Conservation (phyloP, 2,329 filamentous ascomycete genomes). For the Colletotrichum abscissum region DNA sequence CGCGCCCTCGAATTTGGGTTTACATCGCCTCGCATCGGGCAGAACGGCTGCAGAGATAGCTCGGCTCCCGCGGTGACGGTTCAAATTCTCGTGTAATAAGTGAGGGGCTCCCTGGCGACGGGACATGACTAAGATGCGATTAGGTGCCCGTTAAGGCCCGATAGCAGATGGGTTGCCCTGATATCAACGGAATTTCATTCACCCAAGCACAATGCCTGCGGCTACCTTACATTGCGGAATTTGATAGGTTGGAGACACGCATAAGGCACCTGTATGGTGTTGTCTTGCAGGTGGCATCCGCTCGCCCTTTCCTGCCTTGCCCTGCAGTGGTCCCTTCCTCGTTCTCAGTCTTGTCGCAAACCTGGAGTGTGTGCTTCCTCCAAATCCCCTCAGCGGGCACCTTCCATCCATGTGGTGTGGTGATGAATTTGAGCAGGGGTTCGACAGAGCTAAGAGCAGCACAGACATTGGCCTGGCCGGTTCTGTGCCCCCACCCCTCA, state of each 20-base stretch:
- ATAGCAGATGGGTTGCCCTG: neutral
- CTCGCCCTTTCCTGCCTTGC: neutral
- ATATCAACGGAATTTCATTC: neutral
- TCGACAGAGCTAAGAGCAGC: neutral
- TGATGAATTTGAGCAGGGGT: constrained; percentile 9
- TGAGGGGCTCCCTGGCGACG: neutral
- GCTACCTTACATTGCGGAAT: too few species aligned
- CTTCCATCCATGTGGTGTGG: neutral
- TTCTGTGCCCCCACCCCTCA: neutral
- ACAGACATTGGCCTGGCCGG: neutral
- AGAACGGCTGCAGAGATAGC: neutral
- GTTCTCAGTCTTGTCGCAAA: neutral
- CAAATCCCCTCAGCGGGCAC: neutral
- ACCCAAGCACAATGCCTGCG: too few species aligned
- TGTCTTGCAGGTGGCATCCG: neutral
- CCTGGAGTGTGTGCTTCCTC: neutral
- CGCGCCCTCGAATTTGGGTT: neutral
- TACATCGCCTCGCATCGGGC: neutral
- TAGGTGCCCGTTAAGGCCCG: neutral
- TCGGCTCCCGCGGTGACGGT: neutral
- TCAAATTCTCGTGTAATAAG: neutral
- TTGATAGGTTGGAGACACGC: too few species aligned
- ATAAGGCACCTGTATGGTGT: too few species aligned
- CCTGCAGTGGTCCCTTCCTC: neutral
- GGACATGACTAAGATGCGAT: neutral